Percentiles rank a stretch among this genome's conserved stretches.
Evolutionary conservation across 495 filamentous ascomycete genomes (phyloP).

Genomic region (Aspergillus biplanus): DNA sequence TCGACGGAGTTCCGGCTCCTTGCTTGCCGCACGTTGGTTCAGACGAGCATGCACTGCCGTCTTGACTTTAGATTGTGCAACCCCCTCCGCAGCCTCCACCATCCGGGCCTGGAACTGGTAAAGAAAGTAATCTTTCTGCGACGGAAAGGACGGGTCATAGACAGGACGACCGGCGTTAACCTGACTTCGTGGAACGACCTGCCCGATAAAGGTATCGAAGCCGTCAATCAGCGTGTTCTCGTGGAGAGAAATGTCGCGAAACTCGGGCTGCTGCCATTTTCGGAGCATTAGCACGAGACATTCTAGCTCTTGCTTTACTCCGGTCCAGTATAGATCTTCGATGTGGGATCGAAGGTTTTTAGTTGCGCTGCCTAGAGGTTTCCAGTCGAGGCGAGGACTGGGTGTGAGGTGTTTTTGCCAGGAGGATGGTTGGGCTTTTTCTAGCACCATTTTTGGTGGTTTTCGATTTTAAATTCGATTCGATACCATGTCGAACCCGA

Average conservation of each 20-base stretch:
- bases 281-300: background rate
- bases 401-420: background rate
- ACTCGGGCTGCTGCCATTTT: background rate
- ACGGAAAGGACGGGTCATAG: background rate
- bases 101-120: background rate
- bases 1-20: background rate
- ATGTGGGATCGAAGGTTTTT: background rate
- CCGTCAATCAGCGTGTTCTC: background rate
- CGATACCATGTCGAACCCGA: no score
- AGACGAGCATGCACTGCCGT: background rate
- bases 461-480: no score
- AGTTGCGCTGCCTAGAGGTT: background rate
- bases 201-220: constrained; percentile 4
- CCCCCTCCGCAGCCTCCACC: background rate
- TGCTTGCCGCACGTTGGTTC: background rate
- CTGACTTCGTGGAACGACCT: background rate
- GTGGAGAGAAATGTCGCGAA: background rate
- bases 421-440: background rate
- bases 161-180: background rate
- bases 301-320: background rate
- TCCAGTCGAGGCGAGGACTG: background rate
- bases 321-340: constrained; percentile 3
- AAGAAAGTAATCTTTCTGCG: background rate
- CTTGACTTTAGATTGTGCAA: background rate
- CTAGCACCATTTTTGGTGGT: background rate